Evolutionary conservation across 176 grass and related monocot species (phyloP), one percentile per base, ranked within the genome.

Genomic region (Bothriochloa decipiens): DNA sequence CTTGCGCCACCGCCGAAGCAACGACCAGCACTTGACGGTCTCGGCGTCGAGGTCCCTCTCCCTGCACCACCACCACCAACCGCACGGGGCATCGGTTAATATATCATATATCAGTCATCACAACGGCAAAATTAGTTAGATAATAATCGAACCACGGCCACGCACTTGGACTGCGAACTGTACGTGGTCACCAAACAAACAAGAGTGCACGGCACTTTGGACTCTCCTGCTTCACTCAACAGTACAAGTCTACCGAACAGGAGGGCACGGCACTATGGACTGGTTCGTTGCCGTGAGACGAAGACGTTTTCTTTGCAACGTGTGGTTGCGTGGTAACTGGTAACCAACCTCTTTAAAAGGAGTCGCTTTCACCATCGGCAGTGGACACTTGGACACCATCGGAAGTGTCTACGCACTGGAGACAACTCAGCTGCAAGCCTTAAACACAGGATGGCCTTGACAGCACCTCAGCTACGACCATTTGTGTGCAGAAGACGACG

Each of bases 1-100:
- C 84, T 84, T 95, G 39, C 91, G 80, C 79, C 84, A 82, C 68
- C 82, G 40, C 37, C 81, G 69, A 82, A 82, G 87, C 81, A 70
- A 61, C 47, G 91, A 69, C 94, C 89, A 97, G 76, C 91, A 97
- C 86, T 68, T 87, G 67, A 90, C 84, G 15, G 62, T 76, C 4
- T 81, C 81, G 82, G 81, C 61, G 74, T 94, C 91, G 14, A 58
- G 33, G 74, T 94, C 91, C 18, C 88, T 92, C 27, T 90, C 94
- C 87, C 94, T 97, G 89, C 74, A 78, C 55, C 53, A 87, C 27
- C 63, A 73, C 36, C 63, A 73, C 36, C 71, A 79, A 60, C 35
- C 33, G 53, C 79, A 81, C 65, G 13, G 20, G 16, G 11, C 11
- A 64, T 57, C 32, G 29, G 17, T 70, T 52, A 32, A 2, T 40